Percentiles rank a stretch among this genome's conserved stretches.
phyloP scores from a whole-genome alignment of 148 eudicot genomes.

The Camellia japonica region DNA sequence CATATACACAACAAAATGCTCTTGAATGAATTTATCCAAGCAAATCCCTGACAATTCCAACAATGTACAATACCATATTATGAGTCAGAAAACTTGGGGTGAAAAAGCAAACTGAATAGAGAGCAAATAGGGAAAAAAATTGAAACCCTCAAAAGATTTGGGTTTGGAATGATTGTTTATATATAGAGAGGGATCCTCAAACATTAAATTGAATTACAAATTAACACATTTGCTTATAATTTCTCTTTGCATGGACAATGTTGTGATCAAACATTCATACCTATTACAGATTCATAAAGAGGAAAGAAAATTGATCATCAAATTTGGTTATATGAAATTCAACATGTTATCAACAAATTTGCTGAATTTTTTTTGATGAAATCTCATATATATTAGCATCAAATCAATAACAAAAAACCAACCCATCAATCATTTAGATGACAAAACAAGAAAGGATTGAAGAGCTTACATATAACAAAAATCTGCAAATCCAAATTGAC shows the following conservation, averaged over 20 bases:
- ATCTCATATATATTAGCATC: background rate
- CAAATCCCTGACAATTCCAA: conserved; percentile 9
- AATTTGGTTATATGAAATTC: background rate
- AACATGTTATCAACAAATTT: no score
- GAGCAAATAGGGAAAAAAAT: background rate
- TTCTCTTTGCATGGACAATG: background rate
- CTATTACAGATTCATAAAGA: background rate
- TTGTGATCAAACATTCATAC: background rate
- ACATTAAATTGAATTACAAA: background rate
- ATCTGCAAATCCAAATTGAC: background rate
- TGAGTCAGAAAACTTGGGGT: background rate
- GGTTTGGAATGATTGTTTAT: background rate
- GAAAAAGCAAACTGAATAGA: background rate
- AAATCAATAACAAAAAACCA: background rate
- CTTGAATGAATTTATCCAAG: conserved; percentile 3
- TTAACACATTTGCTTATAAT: background rate
- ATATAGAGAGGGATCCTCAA: background rate
- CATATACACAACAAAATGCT: conserved; percentile 2
- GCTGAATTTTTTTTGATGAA: background rate
- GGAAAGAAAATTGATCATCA: background rate
- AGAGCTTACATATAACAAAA: background rate
- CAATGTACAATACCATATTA: background rate
- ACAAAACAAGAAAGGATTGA: background rate
- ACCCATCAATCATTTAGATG: no score
- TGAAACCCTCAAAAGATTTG: background rate